These are phyloP conservation scores for Hypoxylon sp. DNA, from an alignment of 2,329 filamentous ascomycete genomes.

Conservation along the genomic window DNA sequence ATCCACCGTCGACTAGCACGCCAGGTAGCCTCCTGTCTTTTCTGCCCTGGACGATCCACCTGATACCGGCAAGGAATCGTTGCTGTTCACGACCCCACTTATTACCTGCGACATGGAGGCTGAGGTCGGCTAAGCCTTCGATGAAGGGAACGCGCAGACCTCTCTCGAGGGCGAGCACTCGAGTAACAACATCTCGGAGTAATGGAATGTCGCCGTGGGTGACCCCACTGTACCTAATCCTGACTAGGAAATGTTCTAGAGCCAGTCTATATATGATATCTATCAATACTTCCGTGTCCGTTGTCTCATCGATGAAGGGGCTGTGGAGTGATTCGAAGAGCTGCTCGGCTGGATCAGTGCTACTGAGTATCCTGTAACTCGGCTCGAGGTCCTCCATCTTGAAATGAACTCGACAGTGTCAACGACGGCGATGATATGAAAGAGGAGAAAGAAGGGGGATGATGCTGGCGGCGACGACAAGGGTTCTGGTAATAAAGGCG, in stretches of 20 bases:
- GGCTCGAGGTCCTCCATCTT: not conserved
- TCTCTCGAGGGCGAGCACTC: not conserved
- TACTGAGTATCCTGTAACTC: not conserved
- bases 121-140: not conserved
- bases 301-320: not conserved
- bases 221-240: not conserved
- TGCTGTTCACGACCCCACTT: not conserved
- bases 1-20: no score
- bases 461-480: not conserved
- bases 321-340: not conserved
- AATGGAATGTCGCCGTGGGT: not conserved
- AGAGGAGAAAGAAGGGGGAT: not conserved
- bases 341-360: not conserved
- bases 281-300: not conserved
- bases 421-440: not conserved
- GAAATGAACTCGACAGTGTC: not conserved
- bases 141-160: not conserved
- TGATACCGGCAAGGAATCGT: not conserved
- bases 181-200: not conserved
- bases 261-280: not conserved
- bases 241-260: not conserved
- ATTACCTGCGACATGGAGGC: not conserved
- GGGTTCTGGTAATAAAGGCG: no score
- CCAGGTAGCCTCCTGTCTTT: not conserved
- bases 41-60: not conserved